Conservation (phyloP, 495 filamentous ascomycete species). For the Podospora pseudoanserina region DNA sequence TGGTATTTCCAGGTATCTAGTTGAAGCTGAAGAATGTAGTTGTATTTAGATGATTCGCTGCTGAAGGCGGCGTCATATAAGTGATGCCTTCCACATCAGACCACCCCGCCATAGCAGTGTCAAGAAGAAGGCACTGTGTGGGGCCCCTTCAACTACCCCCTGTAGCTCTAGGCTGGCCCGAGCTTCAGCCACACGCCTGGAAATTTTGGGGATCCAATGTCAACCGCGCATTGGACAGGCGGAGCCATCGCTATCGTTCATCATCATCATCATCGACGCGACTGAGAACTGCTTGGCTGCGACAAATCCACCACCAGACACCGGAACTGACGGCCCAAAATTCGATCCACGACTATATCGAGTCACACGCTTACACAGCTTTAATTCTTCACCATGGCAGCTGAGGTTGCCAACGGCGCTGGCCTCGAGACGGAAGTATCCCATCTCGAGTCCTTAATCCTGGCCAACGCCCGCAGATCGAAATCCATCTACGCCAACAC, state of each 20-base stretch:
- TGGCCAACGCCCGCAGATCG: slow-evolving; percentile 40
- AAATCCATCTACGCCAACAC: slow-evolving; percentile 40
- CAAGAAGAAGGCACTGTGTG: slow-evolving; percentile 1
- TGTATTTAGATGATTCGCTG: background rate
- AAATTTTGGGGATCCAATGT: slow-evolving; percentile 15
- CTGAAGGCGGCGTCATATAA: slow-evolving; percentile 28
- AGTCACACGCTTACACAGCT: background rate
- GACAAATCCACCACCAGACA: background rate
- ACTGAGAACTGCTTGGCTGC: background rate
- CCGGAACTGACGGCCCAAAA: background rate
- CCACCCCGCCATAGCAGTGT: slow-evolving; percentile 11
- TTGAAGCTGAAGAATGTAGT: too few species aligned
- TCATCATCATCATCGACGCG: slow-evolving; percentile 12
- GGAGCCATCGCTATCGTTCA: slow-evolving; percentile 17
- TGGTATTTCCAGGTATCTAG: too few species aligned
- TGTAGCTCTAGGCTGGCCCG: slow-evolving; percentile 16
- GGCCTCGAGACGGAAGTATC: slow-evolving; percentile 24
- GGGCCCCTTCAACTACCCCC: background rate
- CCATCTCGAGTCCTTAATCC: slow-evolving; percentile 36
- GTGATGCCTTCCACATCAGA: slow-evolving; percentile 30
- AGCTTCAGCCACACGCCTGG: slow-evolving; percentile 28
- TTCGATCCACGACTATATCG: background rate
- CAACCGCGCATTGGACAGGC: slow-evolving; percentile 5
- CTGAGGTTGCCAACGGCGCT: slow-evolving; percentile 26
- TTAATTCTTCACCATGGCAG: slow-evolving; percentile 21